These are phyloP conservation scores for Ophiostoma montium DNA, from an alignment of 2,329 filamentous ascomycete genomes.

Conservation along the genomic window DNA sequence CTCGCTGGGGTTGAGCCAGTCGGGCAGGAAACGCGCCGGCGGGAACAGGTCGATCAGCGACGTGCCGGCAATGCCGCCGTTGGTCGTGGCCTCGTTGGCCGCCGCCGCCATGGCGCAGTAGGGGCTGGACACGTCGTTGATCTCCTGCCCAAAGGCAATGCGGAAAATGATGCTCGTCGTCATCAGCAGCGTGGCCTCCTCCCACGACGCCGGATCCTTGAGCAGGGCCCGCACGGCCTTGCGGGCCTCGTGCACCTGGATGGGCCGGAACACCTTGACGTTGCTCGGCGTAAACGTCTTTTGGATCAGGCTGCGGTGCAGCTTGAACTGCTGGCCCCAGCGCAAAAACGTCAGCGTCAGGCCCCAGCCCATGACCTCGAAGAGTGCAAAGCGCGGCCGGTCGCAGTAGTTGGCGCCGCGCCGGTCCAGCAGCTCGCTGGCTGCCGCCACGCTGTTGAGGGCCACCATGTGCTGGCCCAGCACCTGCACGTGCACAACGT, in stretches of 20 bases:
- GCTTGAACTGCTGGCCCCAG: slow-evolving; percentile 25
- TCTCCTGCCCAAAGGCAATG: slow-evolving; percentile 29
- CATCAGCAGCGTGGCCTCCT: slow-evolving; percentile 22
- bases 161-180: slow-evolving; percentile 27
- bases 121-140: slow-evolving; percentile 23
- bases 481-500: slow-evolving; percentile 21
- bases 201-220: slow-evolving; percentile 22
- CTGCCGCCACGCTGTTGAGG: slow-evolving; percentile 24
- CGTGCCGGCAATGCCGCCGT: slow-evolving; percentile 19
- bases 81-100: slow-evolving; percentile 16
- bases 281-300: slow-evolving; percentile 21
- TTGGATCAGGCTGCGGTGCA: slow-evolving; percentile 28
- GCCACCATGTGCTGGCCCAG: slow-evolving; percentile 25
- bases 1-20: slow-evolving; percentile 8
- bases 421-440: slow-evolving; percentile 26
- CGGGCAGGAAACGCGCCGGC: slow-evolving; percentile 26
- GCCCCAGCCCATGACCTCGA: slow-evolving; percentile 29
- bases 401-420: slow-evolving; percentile 26
- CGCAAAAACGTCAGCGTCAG: slow-evolving; percentile 29
- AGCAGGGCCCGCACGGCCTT: slow-evolving; percentile 20
- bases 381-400: slow-evolving; percentile 25
- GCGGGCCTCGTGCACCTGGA: slow-evolving; percentile 20
- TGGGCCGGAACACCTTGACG: slow-evolving; percentile 10
- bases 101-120: slow-evolving; percentile 24
- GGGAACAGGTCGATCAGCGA: slow-evolving; percentile 36